Conservation (phyloP, 2,329 filamentous ascomycete genomes). For the Phialophora chinensis region DNA sequence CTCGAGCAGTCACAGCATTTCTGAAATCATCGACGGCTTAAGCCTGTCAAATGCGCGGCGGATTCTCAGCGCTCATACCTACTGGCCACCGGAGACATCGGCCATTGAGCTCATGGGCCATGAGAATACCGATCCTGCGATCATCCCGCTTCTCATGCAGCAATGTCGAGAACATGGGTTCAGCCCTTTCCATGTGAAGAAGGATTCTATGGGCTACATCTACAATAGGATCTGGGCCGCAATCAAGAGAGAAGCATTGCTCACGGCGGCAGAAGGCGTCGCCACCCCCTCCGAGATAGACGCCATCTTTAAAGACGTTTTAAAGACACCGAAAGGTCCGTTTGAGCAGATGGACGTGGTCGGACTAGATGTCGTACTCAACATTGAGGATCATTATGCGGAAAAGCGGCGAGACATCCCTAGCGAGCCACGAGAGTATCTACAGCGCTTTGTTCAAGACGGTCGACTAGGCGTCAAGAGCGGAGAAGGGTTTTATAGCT, state of each 20-base stretch:
- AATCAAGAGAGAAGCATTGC: constrained; percentile 51
- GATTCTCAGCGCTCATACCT: constrained; percentile 54
- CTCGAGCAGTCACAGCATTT: constrained; percentile 55
- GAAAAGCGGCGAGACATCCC: constrained; percentile 43
- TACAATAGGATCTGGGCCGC: constrained; percentile 52
- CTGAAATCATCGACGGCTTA: constrained; percentile 51
- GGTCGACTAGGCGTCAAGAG: constrained; percentile 46
- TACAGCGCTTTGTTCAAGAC: constrained; percentile 43
- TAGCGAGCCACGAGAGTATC: constrained; percentile 43
- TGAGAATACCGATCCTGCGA: constrained; percentile 42
- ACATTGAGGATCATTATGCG: constrained; percentile 51
- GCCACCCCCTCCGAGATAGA: constrained; percentile 48
- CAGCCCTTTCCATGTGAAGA: constrained; percentile 47
- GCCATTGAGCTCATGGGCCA: constrained; percentile 51
- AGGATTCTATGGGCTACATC: constrained; percentile 49
- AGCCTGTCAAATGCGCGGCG: constrained; percentile 45
- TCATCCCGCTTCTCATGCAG: constrained; percentile 43
- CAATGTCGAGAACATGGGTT: constrained; percentile 45
- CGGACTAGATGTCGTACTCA: constrained; percentile 49
- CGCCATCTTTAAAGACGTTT: constrained; percentile 46
- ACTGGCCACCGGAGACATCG: constrained; percentile 50
- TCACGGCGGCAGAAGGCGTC: constrained; percentile 46
- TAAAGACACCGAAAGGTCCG: constrained; percentile 46
- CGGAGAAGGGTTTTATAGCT: constrained; percentile 46
- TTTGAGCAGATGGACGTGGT: constrained; percentile 52